A percentile compares a stretch with the other conserved stretches of the same genome.
Conservation (phyloP, 352 stramenopile genomes). For the Globisporangium parvum region DNA sequence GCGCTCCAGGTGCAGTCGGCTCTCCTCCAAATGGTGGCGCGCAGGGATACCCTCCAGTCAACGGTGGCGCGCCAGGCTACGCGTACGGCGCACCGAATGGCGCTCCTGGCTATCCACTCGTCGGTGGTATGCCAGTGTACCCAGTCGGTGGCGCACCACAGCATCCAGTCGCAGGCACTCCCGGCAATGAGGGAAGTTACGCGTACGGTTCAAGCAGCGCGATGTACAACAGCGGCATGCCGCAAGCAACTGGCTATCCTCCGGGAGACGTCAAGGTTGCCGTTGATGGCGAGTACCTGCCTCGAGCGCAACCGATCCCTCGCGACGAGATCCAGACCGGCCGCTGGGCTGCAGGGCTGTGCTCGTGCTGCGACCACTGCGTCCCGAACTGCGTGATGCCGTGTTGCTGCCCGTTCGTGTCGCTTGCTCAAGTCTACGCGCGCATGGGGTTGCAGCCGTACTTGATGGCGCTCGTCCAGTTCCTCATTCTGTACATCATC, state of each 20-base stretch:
- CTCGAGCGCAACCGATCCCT: neutral
- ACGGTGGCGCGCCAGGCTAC: neutral
- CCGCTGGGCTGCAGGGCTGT: conserved; percentile 17
- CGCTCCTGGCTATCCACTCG: neutral
- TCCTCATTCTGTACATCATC: conserved; percentile 7
- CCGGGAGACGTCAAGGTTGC: neutral
- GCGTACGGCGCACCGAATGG: neutral
- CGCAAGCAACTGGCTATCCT: neutral
- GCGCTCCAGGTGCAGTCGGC: too few species aligned
- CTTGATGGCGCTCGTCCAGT: conserved; percentile 3
- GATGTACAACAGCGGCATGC: too few species aligned
- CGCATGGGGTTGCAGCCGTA: conserved; percentile 14
- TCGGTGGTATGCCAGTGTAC: neutral
- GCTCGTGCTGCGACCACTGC: conserved; percentile 19
- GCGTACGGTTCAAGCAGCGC: too few species aligned
- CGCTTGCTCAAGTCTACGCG: conserved; percentile 23
- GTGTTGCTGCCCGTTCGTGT: conserved; percentile 22
- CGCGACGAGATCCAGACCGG: conserved; percentile 11
- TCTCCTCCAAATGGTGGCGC: neutral
- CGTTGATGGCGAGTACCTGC: neutral
- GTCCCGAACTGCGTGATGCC: conserved; percentile 24
- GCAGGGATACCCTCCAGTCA: neutral
- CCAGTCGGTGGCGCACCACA: too few species aligned
- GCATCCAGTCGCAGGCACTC: too few species aligned
- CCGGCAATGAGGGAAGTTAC: too few species aligned